These are phyloP conservation scores for Chlorencoelia australis DNA, from an alignment of 2,329 filamentous ascomycete species.

Conservation along the genomic window DNA sequence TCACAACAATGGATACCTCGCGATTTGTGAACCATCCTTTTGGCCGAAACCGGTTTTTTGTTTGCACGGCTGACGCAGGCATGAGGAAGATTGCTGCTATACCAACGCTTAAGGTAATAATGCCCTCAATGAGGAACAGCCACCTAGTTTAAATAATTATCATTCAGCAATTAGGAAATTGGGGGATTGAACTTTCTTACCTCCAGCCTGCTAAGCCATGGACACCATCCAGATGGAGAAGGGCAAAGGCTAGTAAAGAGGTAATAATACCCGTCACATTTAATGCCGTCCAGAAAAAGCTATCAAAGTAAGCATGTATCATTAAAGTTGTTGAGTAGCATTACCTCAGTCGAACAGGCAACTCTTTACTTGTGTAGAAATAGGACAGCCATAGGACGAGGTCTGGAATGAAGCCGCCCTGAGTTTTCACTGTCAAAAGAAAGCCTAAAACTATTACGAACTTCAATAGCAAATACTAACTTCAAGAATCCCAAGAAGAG, in stretches of 20 bases:
- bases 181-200: too few species aligned
- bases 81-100: conserved; percentile 44
- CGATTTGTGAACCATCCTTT: conserved; percentile 53
- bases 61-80: conserved; percentile 52
- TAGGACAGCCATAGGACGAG: conserved; percentile 59
- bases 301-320: too few species aligned
- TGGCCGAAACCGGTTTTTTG: conserved; percentile 41
- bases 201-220: conserved; percentile 43
- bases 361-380: conserved; percentile 61
- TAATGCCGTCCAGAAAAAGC: conserved; percentile 62
- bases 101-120: conserved; percentile 44
- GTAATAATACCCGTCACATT: conserved; percentile 21
- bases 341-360: conserved; percentile 46
- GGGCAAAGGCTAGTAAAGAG: conserved; percentile 48
- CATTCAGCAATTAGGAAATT: conserved; percentile 32
- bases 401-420: conserved; percentile 51
- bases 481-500: conserved; percentile 22
- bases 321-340: conserved; percentile 22
- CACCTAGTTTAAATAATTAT: conserved; percentile 33
- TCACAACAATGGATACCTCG: conserved; percentile 59
- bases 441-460: neutral
- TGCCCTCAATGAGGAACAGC: conserved; percentile 46
- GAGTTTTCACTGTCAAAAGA: too few species aligned
- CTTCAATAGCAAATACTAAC: conserved; percentile 26
- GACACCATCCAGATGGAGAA: conserved; percentile 39